Evolutionary conservation across 2,329 filamentous ascomycete genomes (phyloP).

Genomic region (Aspergillus fijiensis): DNA sequence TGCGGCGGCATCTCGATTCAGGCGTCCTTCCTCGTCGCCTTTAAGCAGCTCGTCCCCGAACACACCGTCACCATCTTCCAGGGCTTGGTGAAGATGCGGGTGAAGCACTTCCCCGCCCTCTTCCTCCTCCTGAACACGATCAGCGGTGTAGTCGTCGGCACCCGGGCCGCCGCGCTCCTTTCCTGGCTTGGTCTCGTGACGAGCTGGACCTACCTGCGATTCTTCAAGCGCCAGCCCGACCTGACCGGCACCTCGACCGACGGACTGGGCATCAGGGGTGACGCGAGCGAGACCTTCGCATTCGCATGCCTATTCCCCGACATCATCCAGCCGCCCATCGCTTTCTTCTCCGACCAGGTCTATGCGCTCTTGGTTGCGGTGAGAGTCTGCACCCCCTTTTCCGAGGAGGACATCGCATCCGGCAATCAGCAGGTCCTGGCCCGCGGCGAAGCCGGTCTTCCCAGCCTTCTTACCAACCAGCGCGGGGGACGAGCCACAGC

Average conservation of each 20-base stretch:
- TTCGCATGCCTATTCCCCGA: constrained; percentile 96
- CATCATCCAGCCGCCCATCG: constrained; percentile 73
- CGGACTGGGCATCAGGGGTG: constrained; percentile 67
- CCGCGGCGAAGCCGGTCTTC: constrained; percentile 60
- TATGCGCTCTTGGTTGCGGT: constrained; percentile 74
- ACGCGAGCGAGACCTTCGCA: constrained; percentile 93
- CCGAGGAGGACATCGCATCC: constrained; percentile 72
- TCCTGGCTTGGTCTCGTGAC: constrained; percentile 78
- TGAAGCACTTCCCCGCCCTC: constrained; percentile 75
- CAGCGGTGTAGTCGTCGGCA: constrained; percentile 63
- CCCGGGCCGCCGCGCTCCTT: constrained; percentile 76
- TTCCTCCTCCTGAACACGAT: constrained; percentile 71
- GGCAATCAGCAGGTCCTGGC: constrained; percentile 70
- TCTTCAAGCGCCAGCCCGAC: constrained; percentile 72
- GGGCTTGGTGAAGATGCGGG: constrained; percentile 82
- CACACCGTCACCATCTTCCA: constrained; percentile 95
- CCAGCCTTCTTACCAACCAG: constrained; percentile 57
- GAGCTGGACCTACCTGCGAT: constrained; percentile 94
- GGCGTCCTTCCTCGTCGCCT: constrained; percentile 90
- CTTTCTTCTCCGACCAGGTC: constrained; percentile 69
- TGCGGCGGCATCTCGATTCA: constrained; percentile 87
- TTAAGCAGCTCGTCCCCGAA: constrained; percentile 95
- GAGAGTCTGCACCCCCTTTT: constrained; percentile 81
- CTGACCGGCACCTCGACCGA: constrained; percentile 55
- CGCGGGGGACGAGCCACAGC: constrained; percentile 53